These are phyloP conservation scores for Dipteronia sinensis DNA, from an alignment of 345 rosid genomes.

Conservation along the genomic window DNA sequence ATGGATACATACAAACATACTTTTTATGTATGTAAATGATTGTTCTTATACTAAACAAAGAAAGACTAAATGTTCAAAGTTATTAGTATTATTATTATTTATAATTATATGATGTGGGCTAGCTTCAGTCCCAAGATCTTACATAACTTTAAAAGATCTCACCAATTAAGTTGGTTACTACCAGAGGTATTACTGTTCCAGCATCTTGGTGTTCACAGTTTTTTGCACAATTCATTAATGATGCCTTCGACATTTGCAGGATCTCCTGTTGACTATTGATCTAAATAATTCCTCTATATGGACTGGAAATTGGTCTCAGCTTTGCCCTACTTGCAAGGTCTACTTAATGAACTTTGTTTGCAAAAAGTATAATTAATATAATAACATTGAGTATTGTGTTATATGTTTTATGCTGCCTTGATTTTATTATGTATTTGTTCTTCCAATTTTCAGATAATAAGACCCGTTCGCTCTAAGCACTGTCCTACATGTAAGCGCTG, in stretches of 20 bases:
- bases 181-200: background rate
- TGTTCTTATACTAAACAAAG: background rate
- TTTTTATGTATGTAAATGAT: background rate
- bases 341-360: slow-evolving; percentile 22
- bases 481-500: slow-evolving; percentile 88
- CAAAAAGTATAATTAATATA: background rate
- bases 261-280: slow-evolving; percentile 66
- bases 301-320: slow-evolving; percentile 98
- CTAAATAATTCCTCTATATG: slow-evolving; percentile 64
- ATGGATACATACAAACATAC: background rate
- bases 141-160: background rate
- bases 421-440: slow-evolving; percentile 7
- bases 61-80: background rate
- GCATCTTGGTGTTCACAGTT: background rate
- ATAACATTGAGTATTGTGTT: background rate
- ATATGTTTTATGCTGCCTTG: slow-evolving; percentile 4
- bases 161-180: background rate
- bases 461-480: slow-evolving; percentile 96
- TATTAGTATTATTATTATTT: background rate
- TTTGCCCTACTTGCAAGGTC: slow-evolving; percentile 99
- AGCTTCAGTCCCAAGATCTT: background rate
- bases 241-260: slow-evolving; percentile 46
- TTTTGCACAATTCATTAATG: background rate
- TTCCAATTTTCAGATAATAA: slow-evolving; percentile 62
- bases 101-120: background rate